These are phyloP conservation scores for Diutina mesorugosa DNA, from an alignment of 1,139 yeast species.

Conservation along the genomic window DNA sequence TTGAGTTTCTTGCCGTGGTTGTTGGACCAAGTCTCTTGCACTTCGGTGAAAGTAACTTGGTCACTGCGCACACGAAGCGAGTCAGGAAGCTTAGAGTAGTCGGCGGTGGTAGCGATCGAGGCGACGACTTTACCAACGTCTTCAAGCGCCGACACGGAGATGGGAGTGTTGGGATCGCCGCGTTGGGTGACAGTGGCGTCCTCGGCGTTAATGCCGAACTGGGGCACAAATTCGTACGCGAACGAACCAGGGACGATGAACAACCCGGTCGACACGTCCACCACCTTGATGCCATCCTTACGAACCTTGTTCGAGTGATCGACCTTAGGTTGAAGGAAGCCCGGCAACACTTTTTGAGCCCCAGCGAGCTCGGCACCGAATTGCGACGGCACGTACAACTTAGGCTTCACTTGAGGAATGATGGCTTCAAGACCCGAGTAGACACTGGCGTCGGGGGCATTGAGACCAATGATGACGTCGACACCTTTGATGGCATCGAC, in stretches of 20 bases:
- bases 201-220: slow-evolving; percentile 24
- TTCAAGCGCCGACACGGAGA: slow-evolving; percentile 19
- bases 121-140: slow-evolving; percentile 41
- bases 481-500: slow-evolving; percentile 28
- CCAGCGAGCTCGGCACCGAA: slow-evolving; percentile 33
- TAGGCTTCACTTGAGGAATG: slow-evolving; percentile 29
- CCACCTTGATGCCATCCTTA: slow-evolving; percentile 35
- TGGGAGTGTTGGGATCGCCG: slow-evolving; percentile 26
- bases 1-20: slow-evolving; percentile 22
- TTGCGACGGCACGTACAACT: slow-evolving; percentile 49
- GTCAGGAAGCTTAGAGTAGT: slow-evolving; percentile 27
- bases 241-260: slow-evolving; percentile 31
- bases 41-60: slow-evolving; percentile 21
- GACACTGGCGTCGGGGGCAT: slow-evolving; percentile 14
- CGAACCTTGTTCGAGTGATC: slow-evolving; percentile 28
- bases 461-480: slow-evolving; percentile 39
- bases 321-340: slow-evolving; percentile 23
- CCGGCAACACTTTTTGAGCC: slow-evolving; percentile 15
- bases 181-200: slow-evolving; percentile 21
- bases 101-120: slow-evolving; percentile 18
- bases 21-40: slow-evolving; percentile 28
- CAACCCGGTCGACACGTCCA: slow-evolving; percentile 30
- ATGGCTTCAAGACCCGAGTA: slow-evolving; percentile 18
- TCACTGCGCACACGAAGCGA: slow-evolving; percentile 32
- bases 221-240: slow-evolving; percentile 20